A percentile compares a stretch with the other conserved stretches of the same genome.
phyloP scores from a whole-genome alignment of 495 filamentous ascomycete species.

The Annulohypoxylon bovei region DNA sequence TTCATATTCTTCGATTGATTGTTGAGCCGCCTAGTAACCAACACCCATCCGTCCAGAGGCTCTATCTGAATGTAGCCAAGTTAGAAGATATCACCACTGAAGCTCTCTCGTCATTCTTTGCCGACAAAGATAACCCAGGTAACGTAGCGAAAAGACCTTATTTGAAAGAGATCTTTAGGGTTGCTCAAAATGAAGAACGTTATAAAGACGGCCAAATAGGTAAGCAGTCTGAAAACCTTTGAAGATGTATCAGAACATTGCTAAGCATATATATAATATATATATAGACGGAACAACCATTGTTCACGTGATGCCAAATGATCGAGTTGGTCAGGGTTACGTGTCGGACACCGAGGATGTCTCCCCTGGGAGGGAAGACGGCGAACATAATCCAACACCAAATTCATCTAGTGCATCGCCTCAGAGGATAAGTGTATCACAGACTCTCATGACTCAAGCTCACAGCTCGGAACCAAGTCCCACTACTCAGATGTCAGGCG shows the following conservation, averaged over 20 bases:
- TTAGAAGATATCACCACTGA: conserved; percentile 60
- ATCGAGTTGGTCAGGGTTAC: conserved; percentile 43
- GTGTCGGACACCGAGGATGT: conserved; percentile 47
- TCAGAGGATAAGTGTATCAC: conserved; percentile 35
- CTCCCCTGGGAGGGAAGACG: conserved; percentile 37
- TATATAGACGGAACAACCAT: conserved; percentile 50
- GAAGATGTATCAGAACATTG: background rate
- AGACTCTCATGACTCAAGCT: conserved; percentile 40
- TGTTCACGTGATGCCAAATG: conserved; percentile 53
- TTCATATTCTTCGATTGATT: conserved; percentile 70
- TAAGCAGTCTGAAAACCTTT: conserved; percentile 46
- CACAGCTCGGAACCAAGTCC: conserved; percentile 45
- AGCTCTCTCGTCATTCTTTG: conserved; percentile 56
- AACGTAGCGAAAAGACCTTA: conserved; percentile 56
- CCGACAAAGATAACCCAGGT: conserved; percentile 52
- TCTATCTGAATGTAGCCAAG: conserved; percentile 54
- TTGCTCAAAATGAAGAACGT: conserved; percentile 70
- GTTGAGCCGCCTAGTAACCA: conserved; percentile 55
- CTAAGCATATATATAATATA: conserved; percentile 40
- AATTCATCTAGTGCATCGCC: conserved; percentile 42
- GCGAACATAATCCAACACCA: conserved; percentile 40
- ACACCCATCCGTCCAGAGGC: conserved; percentile 50
- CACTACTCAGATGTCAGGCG: conserved; percentile 42
- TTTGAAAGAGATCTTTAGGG: conserved; percentile 73
- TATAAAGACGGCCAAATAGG: conserved; percentile 69